Percentiles rank a stretch among this genome's conserved stretches.
Evolutionary conservation across 140 eudicot genomes (phyloP).

Genomic region (Anethum foeniculum): DNA sequence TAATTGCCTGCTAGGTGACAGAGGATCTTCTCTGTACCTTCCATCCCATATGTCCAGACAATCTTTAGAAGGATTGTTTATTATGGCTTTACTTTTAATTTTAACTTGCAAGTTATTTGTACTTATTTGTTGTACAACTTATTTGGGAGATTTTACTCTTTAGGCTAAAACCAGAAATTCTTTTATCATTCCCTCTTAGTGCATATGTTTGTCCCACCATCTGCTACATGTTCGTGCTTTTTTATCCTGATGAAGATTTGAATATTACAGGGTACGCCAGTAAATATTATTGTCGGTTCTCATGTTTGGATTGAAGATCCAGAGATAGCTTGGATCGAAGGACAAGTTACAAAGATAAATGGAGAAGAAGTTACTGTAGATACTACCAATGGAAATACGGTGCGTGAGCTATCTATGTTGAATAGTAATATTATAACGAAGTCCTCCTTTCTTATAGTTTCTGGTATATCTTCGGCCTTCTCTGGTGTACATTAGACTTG

Average conservation of each 20-base stretch:
- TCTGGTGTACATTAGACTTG: neutral
- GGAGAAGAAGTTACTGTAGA: slow-evolving; percentile 65
- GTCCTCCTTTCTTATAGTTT: neutral
- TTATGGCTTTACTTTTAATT: neutral
- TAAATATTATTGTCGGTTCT: slow-evolving; percentile 65
- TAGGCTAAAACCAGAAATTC: neutral
- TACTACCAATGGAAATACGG: slow-evolving; percentile 61
- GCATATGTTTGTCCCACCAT: neutral
- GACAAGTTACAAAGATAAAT: slow-evolving; percentile 64
- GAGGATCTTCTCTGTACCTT: neutral
- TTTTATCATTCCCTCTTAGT: neutral
- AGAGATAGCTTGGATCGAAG: slow-evolving; percentile 79
- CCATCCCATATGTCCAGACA: neutral
- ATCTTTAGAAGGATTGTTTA: neutral
- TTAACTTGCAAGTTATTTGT: neutral
- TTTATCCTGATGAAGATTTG: slow-evolving; percentile 14
- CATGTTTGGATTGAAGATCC: slow-evolving; percentile 90
- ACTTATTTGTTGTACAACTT: neutral
- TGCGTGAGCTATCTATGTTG: slow-evolving; percentile 18
- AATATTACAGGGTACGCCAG: slow-evolving; percentile 60
- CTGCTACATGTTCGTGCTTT: neutral
- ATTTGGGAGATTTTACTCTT: neutral
- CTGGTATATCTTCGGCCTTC: neutral
- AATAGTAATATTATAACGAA: neutral
- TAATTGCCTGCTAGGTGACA: neutral